Base-by-base conservation (phyloP, 176 grass and related monocot species). In the Avena sativa region DNA sequence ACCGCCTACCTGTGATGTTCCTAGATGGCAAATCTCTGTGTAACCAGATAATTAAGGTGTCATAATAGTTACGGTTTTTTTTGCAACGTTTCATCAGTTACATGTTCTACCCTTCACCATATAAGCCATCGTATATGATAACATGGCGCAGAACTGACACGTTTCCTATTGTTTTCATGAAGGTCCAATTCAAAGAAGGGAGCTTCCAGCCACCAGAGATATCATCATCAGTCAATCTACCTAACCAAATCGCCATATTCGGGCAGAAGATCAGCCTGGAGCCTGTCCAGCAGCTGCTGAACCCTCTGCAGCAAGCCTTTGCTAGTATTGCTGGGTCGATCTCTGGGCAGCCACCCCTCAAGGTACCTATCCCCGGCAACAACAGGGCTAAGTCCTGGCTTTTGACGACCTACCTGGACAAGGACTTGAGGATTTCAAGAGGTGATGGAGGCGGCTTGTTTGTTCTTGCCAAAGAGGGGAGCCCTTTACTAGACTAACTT, bases 131-230 rank as follows among this genome's bases (percentile, higher is more conserved):
- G 1, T 71, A 19, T 48, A 13, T 48, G 9, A n/a, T 47, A 78
- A 62, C 12, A 8, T 46, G 69, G 25, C 17, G 32, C 23, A 2
- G 47, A 68, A 87, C 71, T 87, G 43, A 83, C 38, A 69, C 49
- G 21, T 5, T 76, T 1, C 3, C 17, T 44, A 63, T 43, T 11
- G 0, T 66, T 83, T 49, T 67, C 56, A 48, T 85, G 77, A 80
- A 96, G 96, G 93, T 98, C 32, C 88, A 96, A 86, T 96, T 98
- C 85, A 94, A 92, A 85, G 96, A 96, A 73, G 93, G 96, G 81
- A 92, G 85, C 30, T 91, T 98, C 20, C 84, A 96, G 86, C 92
- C 96, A 14, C 96, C 93, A 0, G 75, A 84, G 17, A 89, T 98
- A 93, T 87, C 92, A 32, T 89, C 92, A 9, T 87, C 90, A 0